These are phyloP conservation scores for Fomitopsis pinicola DNA, from an alignment of 1,284 basidiomycete genomes.

Conservation along the genomic window DNA sequence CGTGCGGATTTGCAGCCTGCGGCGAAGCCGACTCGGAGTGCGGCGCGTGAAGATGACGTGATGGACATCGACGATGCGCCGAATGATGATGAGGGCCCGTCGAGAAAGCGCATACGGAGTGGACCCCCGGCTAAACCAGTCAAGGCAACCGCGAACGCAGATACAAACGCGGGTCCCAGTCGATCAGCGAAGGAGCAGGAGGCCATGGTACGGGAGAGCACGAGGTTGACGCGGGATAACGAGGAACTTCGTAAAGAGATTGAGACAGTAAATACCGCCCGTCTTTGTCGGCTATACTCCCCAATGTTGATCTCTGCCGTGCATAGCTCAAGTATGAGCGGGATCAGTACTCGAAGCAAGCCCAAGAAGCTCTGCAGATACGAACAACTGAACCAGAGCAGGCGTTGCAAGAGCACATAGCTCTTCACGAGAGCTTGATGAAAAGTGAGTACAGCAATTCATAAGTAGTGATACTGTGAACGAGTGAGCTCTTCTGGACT, in stretches of 20 bases:
- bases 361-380: slow-evolving; percentile 53
- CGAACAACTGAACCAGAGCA: slow-evolving; percentile 63
- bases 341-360: slow-evolving; percentile 43
- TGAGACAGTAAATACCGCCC: slow-evolving; percentile 4
- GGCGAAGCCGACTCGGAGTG: neutral
- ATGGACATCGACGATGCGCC: slow-evolving; percentile 7
- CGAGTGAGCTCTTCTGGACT: neutral
- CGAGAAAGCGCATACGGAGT: neutral
- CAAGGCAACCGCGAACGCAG: neutral
- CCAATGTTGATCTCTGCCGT: neutral
- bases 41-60: neutral
- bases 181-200: neutral
- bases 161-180: neutral
- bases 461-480: neutral
- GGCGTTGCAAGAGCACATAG: slow-evolving; percentile 39
- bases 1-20: slow-evolving; percentile 13
- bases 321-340: slow-evolving; percentile 33
- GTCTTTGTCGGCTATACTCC: neutral
- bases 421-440: slow-evolving; percentile 45
- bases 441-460: slow-evolving; percentile 37
- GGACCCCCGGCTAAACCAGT: slow-evolving; percentile 2
- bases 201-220: slow-evolving; percentile 11
- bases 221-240: slow-evolving; percentile 11
- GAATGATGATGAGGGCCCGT: slow-evolving; percentile 9
- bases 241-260: slow-evolving; percentile 20